Conservation (phyloP, 2,329 filamentous ascomycete genomes). For the Trichoderma lentiforme region DNA sequence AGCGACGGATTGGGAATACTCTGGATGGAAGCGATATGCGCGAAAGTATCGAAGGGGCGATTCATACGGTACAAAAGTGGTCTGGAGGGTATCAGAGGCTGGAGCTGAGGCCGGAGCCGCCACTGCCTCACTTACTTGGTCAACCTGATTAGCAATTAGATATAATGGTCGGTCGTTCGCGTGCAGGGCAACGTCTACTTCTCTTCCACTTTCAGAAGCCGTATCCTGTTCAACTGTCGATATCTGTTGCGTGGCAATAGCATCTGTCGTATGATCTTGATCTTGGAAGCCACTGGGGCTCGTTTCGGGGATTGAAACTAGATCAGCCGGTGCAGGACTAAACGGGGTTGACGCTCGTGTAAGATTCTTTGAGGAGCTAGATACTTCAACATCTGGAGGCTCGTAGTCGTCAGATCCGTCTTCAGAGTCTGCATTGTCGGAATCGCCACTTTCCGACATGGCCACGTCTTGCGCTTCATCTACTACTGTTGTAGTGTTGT, state of each 20-base stretch:
- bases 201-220: constrained; percentile 33
- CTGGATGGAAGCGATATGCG: constrained; percentile 85
- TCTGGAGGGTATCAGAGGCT: constrained; percentile 15
- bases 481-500: neutral
- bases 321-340: constrained; percentile 21
- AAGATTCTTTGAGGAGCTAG: neutral
- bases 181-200: constrained; percentile 38
- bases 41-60: constrained; percentile 81
- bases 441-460: constrained; percentile 24
- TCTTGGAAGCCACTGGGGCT: constrained; percentile 29
- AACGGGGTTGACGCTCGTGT: constrained; percentile 9
- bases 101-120: neutral
- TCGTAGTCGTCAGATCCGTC: constrained; percentile 52
- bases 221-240: constrained; percentile 29
- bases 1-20: constrained; percentile 64
- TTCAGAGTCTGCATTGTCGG: constrained; percentile 40
- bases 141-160: constrained; percentile 26
- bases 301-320: constrained; percentile 25
- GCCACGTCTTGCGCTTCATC: constrained; percentile 16
- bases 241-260: constrained; percentile 30
- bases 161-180: neutral
- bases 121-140: constrained; percentile 12
- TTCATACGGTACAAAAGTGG: constrained; percentile 61
- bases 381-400: constrained; percentile 43
- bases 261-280: constrained; percentile 24